Evolutionary conservation across 2,329 filamentous ascomycete genomes (phyloP), one percentile per base, ranked within the genome.

Genomic region (Didymella segeticola): DNA sequence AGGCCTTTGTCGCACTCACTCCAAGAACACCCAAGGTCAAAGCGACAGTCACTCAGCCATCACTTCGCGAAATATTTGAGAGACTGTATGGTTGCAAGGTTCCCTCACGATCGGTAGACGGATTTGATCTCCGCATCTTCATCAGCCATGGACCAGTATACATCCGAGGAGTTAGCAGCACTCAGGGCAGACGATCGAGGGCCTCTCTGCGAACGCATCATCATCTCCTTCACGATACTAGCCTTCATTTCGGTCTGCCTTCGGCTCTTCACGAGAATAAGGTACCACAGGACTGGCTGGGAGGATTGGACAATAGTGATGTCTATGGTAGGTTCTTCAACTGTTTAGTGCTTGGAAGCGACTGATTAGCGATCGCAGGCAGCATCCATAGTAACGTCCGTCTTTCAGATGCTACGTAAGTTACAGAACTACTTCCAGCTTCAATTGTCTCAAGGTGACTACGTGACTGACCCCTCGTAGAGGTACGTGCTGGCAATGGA

Each of bases 241-340:
- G 38, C 66, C 2, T 57, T 63, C 17, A 30, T 67, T 4, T 63
- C 51, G 11, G 61, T 70, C 4, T 43, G 39, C 19, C 54, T 69
- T 10, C 65, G 67, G 12, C 37, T 67, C 20, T 65, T 56, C 37
- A 60, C 62, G 4, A 57, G 66, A n/a, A 19, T 68, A 14, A 63
- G 29, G 38, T 59, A 56, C 12, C 14, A 56, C 29, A 47, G 48
- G n/a, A 47, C 63, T 5, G 63, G 63, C 17, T 57, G 60, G 57
- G 67, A 70, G 47, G 65, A 68, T 41, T 59, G 62, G 39, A 56
- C 56, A 9, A 68, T 69, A 20, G 39, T 57, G 1, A 1, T 63
- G 3, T 60, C 67, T 11, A 62, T 62, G 57, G 63, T 66, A 53
- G 17, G 58, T 41, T 15, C 8, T 8, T 1, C 12, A 3, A 5